Base-by-base conservation (phyloP, 768 basidiomycete species). In the Kwoniella europaea region DNA sequence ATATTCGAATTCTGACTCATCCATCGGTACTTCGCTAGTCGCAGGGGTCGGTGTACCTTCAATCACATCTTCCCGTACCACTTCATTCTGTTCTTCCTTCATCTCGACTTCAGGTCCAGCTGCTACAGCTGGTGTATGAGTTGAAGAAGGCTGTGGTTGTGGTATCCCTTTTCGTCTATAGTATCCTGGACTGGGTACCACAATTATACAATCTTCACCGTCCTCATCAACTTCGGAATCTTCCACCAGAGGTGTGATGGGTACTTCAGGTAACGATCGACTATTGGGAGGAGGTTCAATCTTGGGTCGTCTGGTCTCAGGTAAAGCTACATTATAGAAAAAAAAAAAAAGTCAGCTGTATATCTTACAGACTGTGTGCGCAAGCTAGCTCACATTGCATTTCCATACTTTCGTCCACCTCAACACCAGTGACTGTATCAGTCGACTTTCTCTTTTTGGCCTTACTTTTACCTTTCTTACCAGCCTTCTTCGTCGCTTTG, bases 121-220 rank as follows among this genome's bases (percentile, higher is more conserved):
- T n/a, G 46, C 41, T 24, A n/a, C 35, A 10, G 54, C 7, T 6
- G 24, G 13, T 55, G 24, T 18, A 13, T 15, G 57, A 57, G 5
- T 16, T 12, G 42, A n/a, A 10, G 29, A 18, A 27, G 50, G 52
- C 46, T 35, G 35, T 35, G 35, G 35, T 35, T 55, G 55, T 44
- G 15, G 20, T 20, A 62, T 16, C 15, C 60, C 60, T 20, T 35
- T 69, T 58, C 50, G 54, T 29, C 44, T n/a, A 35, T 64, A 65
- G 18, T 41, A 70, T 16, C 44, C 56, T 13, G 63, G 62, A 29
- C 55, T 44, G 22, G 67, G 58, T n/a, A 20, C 42, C 3, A 71
- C 70, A 18, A 71, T 27, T 16, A 71, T 71, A 52, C 70, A 71
- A 46, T 64, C 63, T 18, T 56, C 62, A 12, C 54, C 63, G 0